Conservation (phyloP, 2,329 filamentous ascomycete species). For the Aspergillus sp. region DNA sequence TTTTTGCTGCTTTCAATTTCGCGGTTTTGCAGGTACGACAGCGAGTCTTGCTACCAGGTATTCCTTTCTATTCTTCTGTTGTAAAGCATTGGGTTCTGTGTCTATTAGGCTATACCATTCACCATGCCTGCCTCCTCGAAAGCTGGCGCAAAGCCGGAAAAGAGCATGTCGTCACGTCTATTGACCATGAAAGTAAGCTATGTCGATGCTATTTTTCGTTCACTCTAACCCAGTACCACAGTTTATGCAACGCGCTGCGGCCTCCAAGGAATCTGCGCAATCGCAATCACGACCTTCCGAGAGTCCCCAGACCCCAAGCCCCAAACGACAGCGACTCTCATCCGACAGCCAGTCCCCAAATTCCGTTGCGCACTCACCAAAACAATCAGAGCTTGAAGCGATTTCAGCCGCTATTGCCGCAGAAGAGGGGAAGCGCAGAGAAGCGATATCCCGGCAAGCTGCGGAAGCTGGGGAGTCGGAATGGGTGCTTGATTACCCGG, state of each 20-base stretch:
- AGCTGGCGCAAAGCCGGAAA: slow-evolving; percentile 50
- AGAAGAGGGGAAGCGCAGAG: slow-evolving; percentile 34
- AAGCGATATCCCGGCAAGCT: slow-evolving; percentile 33
- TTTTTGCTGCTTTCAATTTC: slow-evolving; percentile 1
- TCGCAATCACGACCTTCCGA: slow-evolving; percentile 42
- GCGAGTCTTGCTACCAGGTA: not conserved
- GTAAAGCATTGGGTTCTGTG: too few species aligned
- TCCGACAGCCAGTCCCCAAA: slow-evolving; percentile 12
- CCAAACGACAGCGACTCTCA: slow-evolving; percentile 32
- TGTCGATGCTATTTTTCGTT: not conserved
- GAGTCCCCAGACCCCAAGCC: slow-evolving; percentile 25
- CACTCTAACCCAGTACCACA: slow-evolving; percentile 16
- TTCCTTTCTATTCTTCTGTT: not conserved
- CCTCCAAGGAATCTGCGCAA: slow-evolving; percentile 39
- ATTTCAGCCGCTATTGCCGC: slow-evolving; percentile 34
- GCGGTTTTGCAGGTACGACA: too few species aligned
- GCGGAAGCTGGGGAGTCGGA: slow-evolving; percentile 38
- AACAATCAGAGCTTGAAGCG: slow-evolving; percentile 29
- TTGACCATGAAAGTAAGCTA: slow-evolving; percentile 69
- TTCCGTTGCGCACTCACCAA: slow-evolving; percentile 5
- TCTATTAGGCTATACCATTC: not conserved
- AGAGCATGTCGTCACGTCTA: slow-evolving; percentile 76
- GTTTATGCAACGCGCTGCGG: slow-evolving; percentile 87
- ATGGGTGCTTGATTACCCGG: slow-evolving; percentile 34
- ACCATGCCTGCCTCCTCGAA: slow-evolving; percentile 33